Evolutionary conservation across 2,329 filamentous ascomycete genomes (phyloP).

Genomic region (Acephala macrosclerotiorum): DNA sequence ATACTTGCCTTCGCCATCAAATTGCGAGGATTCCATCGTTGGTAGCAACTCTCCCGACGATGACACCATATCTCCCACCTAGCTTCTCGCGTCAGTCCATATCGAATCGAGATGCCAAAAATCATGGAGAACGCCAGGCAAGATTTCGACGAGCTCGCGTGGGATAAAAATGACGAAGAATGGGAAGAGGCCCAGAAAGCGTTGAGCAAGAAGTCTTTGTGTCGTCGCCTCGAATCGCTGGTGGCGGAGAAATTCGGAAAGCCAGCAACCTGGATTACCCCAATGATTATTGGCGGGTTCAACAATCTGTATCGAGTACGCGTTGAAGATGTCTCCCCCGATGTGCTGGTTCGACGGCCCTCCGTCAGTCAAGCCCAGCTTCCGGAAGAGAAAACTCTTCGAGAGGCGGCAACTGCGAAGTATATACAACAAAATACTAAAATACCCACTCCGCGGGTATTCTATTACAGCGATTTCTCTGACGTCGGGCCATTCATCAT

Average conservation of each 20-base stretch:
- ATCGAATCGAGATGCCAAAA: no score
- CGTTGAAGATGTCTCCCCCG: conserved; percentile 28
- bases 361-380: conserved; percentile 19
- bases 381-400: conserved; percentile 24
- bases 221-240: conserved; percentile 17
- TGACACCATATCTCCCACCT: no score
- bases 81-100: no score
- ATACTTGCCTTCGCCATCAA: no score
- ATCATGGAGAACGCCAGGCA: conserved; percentile 8
- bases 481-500: conserved; percentile 30
- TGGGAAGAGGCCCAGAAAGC: conserved; percentile 28
- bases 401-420: conserved; percentile 24
- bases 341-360: conserved; percentile 29
- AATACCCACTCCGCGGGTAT: conserved; percentile 20
- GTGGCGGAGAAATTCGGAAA: conserved; percentile 27
- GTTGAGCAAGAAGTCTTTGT: conserved; percentile 20
- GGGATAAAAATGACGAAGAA: conserved; percentile 35
- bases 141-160: conserved; percentile 34
- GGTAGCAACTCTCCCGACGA: no score
- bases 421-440: conserved; percentile 24
- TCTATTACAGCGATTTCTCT: conserved; percentile 24
- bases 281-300: conserved; percentile 35
- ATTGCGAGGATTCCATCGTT: no score
- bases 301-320: conserved; percentile 33
- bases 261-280: conserved; percentile 25